Conservation (phyloP, 2,329 filamentous ascomycete genomes). For the Clarireedia homoeocarpa region DNA sequence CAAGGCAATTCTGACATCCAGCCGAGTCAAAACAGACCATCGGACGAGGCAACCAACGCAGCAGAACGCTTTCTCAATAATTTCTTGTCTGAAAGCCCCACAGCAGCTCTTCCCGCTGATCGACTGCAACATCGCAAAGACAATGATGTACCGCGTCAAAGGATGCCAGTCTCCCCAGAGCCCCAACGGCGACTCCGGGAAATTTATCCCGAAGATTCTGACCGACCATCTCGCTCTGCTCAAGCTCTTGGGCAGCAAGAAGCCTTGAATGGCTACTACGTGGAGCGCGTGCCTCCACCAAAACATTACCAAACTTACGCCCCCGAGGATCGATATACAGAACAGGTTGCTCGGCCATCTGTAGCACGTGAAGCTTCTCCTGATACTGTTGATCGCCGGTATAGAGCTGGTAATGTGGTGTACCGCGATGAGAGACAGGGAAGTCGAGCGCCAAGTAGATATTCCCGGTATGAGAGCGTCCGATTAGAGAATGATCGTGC, state of each 20-base stretch:
- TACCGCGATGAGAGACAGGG: slow-evolving; percentile 29
- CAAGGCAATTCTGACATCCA: slow-evolving; percentile 12
- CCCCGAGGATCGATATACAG: slow-evolving; percentile 23
- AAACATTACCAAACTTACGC: slow-evolving; percentile 18
- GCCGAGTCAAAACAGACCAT: slow-evolving; percentile 3
- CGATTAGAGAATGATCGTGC: slow-evolving; percentile 27
- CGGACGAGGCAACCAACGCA: slow-evolving; percentile 28
- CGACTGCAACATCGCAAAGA: slow-evolving; percentile 11
- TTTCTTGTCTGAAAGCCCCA: slow-evolving; percentile 24
- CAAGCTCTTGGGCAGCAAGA: slow-evolving; percentile 11
- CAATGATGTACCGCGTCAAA: slow-evolving; percentile 12
- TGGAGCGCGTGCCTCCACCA: slow-evolving; percentile 15
- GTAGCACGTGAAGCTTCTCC: slow-evolving; percentile 24
- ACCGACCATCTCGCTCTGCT: slow-evolving; percentile 8
- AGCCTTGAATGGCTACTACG: slow-evolving; percentile 12
- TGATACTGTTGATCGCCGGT: slow-evolving; percentile 28
- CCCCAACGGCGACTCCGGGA: slow-evolving; percentile 14
- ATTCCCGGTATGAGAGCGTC: slow-evolving; percentile 29
- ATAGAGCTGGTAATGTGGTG: slow-evolving; percentile 27
- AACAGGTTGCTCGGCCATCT: slow-evolving; percentile 13
- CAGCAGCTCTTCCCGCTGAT: not conserved
- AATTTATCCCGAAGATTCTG: slow-evolving; percentile 11
- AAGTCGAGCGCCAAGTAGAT: slow-evolving; percentile 27
- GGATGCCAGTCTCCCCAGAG: slow-evolving; percentile 13
- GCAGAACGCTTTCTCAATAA: slow-evolving; percentile 33